Base-by-base conservation (phyloP, 495 filamentous ascomycete species). In the Podospora didyma region DNA sequence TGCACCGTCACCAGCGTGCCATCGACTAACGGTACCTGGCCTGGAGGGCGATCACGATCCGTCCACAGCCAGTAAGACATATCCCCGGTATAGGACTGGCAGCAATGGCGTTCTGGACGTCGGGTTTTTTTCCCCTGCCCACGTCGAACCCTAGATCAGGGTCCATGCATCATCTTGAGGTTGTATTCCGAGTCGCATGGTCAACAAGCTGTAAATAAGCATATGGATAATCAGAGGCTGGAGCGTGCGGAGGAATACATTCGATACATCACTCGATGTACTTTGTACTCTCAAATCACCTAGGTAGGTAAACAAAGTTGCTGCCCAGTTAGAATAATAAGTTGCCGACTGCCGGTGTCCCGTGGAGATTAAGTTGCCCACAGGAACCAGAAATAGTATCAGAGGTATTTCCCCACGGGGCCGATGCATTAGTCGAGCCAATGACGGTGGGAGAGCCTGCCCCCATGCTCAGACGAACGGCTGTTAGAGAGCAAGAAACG, bases 331-430 rank as follows among this genome's bases (percentile, higher is more conserved):
- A 20, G 9, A 24, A 19, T 22, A 31, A 23, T 9, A 26, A 49
- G 21, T 63, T 63, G 63, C 66, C 61, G 65, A 65, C 24, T 67
- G 68, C 68, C 68, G 66, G 60, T 63, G 57, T 60, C 51, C 62
- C 60, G 63, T 46, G 39, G 6, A 64, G 53, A 64, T 63, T 69
- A 61, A 64, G 19, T 63, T 58, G 53, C 57, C 46, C 42, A 62
- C 42, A 42, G 24, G 26, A 56, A 17, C 61, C 54, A 59, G 54
- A 56, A 65, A 70, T 69, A 69, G 66, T 19, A 67, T 23, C 49
- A 50, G 41, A 51, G 19, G 34, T 54, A 22, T 48, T 64, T 58
- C 66, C 68, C 63, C 62, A 61, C 49, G 61, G 63, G 50, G 58
- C 51, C 51, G 52, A 46, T 7, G 52, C 51, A 50, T 51, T 52